These are phyloP conservation scores for Ambispora gerdemannii DNA, from an alignment of 192 early-diverging fungal genomes.

Conservation along the genomic window DNA sequence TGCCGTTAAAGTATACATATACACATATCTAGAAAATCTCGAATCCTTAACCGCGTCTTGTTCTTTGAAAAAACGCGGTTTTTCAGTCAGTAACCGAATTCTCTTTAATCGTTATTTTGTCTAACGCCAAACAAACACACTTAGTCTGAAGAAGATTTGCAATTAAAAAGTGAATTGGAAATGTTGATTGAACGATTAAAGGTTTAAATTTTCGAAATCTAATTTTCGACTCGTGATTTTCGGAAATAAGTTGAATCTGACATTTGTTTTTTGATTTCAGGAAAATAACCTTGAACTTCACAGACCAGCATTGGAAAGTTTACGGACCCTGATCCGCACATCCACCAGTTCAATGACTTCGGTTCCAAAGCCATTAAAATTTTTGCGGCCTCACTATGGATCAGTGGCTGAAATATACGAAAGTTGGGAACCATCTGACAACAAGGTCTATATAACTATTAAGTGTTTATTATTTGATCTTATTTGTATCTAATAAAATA, in stretches of 20 bases:
- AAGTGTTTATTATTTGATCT: background rate
- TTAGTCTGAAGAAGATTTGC: constrained; percentile 96
- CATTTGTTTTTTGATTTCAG: constrained; percentile 40
- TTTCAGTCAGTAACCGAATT: constrained; percentile 5
- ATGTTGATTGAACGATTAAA: constrained; percentile 91
- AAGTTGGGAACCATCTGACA: constrained; percentile 66
- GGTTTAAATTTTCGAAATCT: constrained; percentile 55
- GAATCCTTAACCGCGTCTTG: no score
- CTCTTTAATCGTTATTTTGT: no score
- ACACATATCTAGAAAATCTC: no score
- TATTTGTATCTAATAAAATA: background rate
- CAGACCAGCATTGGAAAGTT: constrained; percentile 79
- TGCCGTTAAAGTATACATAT: no score
- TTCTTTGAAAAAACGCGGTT: no score
- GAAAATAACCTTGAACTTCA: constrained; percentile 74
- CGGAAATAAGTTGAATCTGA: no score
- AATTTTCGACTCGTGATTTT: background rate
- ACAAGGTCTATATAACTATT: constrained; percentile 58
- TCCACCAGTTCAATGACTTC: constrained; percentile 98
- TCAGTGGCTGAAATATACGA: constrained; percentile 67
- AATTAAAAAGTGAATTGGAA: constrained; percentile 89
- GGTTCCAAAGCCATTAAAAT: constrained; percentile 99
- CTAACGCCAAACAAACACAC: no score
- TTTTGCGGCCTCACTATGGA: constrained; percentile 81
- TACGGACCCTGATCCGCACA: constrained; percentile 87